A percentile compares a stretch with the other conserved stretches of the same genome.
These are phyloP conservation scores for Anastatica hierochuntica DNA, from an alignment of 345 rosid genomes.

Conservation along the genomic window DNA sequence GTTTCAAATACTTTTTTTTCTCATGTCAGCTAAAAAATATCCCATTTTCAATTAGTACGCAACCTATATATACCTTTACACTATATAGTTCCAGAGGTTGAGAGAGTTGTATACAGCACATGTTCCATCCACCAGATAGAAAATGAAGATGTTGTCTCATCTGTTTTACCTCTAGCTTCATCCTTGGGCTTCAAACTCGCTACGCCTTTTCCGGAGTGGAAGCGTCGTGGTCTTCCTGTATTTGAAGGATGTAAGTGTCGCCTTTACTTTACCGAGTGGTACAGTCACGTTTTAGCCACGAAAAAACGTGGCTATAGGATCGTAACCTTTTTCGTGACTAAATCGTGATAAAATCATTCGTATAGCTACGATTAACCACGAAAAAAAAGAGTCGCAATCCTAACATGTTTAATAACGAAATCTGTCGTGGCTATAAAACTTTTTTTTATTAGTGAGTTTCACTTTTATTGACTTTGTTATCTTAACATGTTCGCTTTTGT, in stretches of 20 bases:
- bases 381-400: too few species aligned
- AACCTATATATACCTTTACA: too few species aligned
- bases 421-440: too few species aligned
- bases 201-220: constrained; percentile 72
- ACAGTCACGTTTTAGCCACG: too few species aligned
- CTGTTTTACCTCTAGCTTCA: constrained; percentile 43
- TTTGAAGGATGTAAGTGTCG: constrained; percentile 51
- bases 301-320: too few species aligned
- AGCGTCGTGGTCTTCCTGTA: constrained; percentile 60
- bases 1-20: constrained; percentile 17
- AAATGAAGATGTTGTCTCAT: constrained; percentile 71
- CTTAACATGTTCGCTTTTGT: constrained; percentile 34
- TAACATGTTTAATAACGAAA: too few species aligned
- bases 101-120: constrained; percentile 68
- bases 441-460: background rate
- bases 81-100: constrained; percentile 30
- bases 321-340: too few species aligned
- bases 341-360: too few species aligned
- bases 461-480: constrained; percentile 4
- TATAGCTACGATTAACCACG: too few species aligned
- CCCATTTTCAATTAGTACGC: too few species aligned
- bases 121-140: constrained; percentile 84
- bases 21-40: background rate
- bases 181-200: constrained; percentile 44
- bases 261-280: too few species aligned